These are phyloP conservation scores for Artemisia tridentata DNA, from an alignment of 129 eudicot species.

Conservation along the genomic window DNA sequence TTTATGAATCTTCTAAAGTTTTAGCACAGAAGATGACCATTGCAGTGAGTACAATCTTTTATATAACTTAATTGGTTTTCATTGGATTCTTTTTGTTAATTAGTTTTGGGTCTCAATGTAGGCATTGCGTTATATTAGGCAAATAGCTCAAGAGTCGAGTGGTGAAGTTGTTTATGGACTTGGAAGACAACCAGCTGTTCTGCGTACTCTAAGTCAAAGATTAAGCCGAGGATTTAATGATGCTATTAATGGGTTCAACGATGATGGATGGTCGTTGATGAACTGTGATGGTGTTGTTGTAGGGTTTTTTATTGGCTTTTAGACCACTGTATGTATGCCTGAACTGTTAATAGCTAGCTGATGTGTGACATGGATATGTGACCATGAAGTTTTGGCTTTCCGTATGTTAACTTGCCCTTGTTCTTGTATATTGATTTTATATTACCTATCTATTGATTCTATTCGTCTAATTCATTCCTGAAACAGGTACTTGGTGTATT, in stretches of 20 bases:
- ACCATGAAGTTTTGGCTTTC: slow-evolving; percentile 46
- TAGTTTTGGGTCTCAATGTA: slow-evolving; percentile 13
- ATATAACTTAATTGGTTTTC: neutral
- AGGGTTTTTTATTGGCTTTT: slow-evolving; percentile 34
- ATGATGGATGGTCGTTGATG: slow-evolving; percentile 92
- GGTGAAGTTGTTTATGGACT: slow-evolving; percentile 87
- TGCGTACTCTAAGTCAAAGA: slow-evolving; percentile 86
- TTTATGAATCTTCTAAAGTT: slow-evolving; percentile 85
- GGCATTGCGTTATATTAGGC: slow-evolving; percentile 82
- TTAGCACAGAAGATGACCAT: slow-evolving; percentile 91
- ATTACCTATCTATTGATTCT: no score
- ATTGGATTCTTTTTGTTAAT: neutral
- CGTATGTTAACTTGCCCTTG: no score
- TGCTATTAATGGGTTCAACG: slow-evolving; percentile 88
- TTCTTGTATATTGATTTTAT: no score
- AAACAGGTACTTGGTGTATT: slow-evolving; percentile 81
- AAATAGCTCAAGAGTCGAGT: slow-evolving; percentile 85
- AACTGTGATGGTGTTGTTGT: slow-evolving; percentile 78
- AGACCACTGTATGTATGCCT: slow-evolving; percentile 32
- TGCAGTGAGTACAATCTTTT: slow-evolving; percentile 55
- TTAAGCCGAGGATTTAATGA: slow-evolving; percentile 97
- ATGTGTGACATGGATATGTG: slow-evolving; percentile 38
- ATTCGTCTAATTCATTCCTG: slow-evolving; percentile 22
- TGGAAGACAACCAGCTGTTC: slow-evolving; percentile 90
- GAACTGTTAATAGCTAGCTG: slow-evolving; percentile 31